Evolutionary conservation across 2,329 filamentous ascomycete genomes (phyloP), one percentile per base, ranked within the genome.

Genomic region (Xylaria sp.): DNA sequence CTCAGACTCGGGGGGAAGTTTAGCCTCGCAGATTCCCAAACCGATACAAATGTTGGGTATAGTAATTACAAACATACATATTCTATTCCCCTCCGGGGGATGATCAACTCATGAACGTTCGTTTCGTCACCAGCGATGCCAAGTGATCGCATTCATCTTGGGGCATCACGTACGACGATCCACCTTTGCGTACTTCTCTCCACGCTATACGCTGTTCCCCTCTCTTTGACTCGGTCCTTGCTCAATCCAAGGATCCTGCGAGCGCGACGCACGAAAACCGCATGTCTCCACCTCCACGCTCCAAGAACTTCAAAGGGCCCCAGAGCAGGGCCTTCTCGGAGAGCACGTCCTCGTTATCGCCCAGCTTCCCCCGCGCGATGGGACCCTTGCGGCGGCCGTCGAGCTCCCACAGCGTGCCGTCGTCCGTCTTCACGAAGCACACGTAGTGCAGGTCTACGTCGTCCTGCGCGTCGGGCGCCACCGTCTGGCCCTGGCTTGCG

Each of bases 391-490:
- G 77, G 59, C 87, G 81, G 3, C 87, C 87, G 73, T 89, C 87
- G 11, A 89, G 83, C 82, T 89, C 87, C 86, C 87, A 89, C 44
- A 89, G 75, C 13, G 79, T 87, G 64, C 90, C 90, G 78, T 92
- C 89, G 60, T 74, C 81, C 38, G 84, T 84, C 83, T 94, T 96
- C 61, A 96, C 92, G 80, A 98, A 99, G 77, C 93, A 96, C 56
- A 98, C 95, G 79, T 97, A 98, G 83, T 99, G 96, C 74, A 97
- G 84, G 77, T 97, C 95, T n/a, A 97, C 86, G 73, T 91, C 88
- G 75, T 93, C 92, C n/a, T 89, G 87, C 9, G 93, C 93, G 63
- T 87, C 82, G 0, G 96, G 95, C 1, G 94, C 93, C 13, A 85
- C 77, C 0, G 94, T 97, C 78, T 95, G 93, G 20, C 95, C 95